phyloP scores from a whole-genome alignment of 2,329 filamentous ascomycete species.

The Zalaria obscura region DNA sequence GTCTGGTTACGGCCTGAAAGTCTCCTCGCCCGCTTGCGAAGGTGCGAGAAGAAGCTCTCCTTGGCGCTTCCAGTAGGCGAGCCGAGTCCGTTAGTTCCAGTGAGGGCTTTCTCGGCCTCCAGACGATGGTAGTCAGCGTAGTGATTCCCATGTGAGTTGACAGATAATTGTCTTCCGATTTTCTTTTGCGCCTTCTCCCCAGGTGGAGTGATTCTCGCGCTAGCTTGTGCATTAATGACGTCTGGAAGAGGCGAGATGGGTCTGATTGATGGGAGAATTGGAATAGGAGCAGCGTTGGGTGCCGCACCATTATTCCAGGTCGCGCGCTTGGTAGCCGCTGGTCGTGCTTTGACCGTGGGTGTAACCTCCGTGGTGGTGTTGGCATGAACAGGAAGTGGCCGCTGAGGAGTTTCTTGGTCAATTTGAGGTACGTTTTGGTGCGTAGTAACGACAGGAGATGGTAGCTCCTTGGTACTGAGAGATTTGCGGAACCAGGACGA shows the following conservation, averaged over 20 bases:
- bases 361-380: constrained; percentile 29
- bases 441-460: constrained; percentile 44
- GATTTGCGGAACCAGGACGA: constrained; percentile 93
- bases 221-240: constrained; percentile 79
- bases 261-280: constrained; percentile 84
- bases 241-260: constrained; percentile 96
- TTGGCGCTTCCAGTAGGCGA: constrained; percentile 71
- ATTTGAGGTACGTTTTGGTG: constrained; percentile 15
- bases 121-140: constrained; percentile 81
- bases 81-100: constrained; percentile 60
- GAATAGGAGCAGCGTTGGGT: constrained; percentile 73
- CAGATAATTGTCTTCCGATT: constrained; percentile 84
- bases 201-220: constrained; percentile 40
- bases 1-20: constrained; percentile 84
- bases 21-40: constrained; percentile 81
- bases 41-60: constrained; percentile 95
- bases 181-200: constrained; percentile 70
- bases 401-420: constrained; percentile 25
- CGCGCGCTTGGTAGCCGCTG: constrained; percentile 61
- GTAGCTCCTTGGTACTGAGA: constrained; percentile 67
- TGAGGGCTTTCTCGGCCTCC: constrained; percentile 81
- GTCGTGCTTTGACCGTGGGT: constrained; percentile 36
- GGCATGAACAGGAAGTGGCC: constrained; percentile 27
- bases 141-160: constrained; percentile 84
- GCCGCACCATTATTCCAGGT: constrained; percentile 74